phyloP scores from a whole-genome alignment of 164 flowering plant species.

The Chloranthus sessilifolius region DNA sequence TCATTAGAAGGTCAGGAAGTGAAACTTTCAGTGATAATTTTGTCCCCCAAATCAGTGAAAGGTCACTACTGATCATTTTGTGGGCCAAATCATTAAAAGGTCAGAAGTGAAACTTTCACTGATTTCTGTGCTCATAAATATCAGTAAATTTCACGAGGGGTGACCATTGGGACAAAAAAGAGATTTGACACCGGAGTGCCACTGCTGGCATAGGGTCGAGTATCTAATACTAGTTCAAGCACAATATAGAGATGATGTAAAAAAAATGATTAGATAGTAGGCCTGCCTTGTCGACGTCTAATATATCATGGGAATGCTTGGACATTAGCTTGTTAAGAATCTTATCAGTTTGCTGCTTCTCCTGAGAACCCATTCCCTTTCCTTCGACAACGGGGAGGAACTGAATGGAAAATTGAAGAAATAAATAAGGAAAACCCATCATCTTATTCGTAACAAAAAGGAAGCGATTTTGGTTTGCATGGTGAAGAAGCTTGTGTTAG shows the following conservation, averaged over 20 bases:
- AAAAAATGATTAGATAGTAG: neutral
- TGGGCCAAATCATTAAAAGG: neutral
- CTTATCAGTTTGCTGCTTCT: slow-evolving; percentile 75
- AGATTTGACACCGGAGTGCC: neutral
- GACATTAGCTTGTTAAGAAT: slow-evolving; percentile 76
- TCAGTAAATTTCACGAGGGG: neutral
- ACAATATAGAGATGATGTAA: neutral
- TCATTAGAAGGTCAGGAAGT: too few relatives aligned
- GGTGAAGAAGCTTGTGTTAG: neutral
- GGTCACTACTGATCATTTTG: too few relatives aligned
- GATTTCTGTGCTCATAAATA: too few relatives aligned
- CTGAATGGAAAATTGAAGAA: slow-evolving; percentile 11
- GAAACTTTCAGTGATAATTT: too few relatives aligned
- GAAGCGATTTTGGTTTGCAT: too few relatives aligned
- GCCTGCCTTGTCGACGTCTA: slow-evolving; percentile 71
- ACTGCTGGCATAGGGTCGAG: neutral
- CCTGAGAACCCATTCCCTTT: slow-evolving; percentile 57
- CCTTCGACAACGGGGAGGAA: slow-evolving; percentile 80
- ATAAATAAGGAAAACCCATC: slow-evolving; percentile 1
- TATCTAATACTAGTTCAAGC: neutral
- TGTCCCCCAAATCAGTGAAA: too few relatives aligned
- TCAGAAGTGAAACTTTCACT: neutral
- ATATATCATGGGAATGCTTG: slow-evolving; percentile 70
- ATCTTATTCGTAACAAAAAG: neutral
- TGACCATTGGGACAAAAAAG: neutral